Conservation (phyloP, 495 filamentous ascomycete species). For the Penicillium roqueforti region DNA sequence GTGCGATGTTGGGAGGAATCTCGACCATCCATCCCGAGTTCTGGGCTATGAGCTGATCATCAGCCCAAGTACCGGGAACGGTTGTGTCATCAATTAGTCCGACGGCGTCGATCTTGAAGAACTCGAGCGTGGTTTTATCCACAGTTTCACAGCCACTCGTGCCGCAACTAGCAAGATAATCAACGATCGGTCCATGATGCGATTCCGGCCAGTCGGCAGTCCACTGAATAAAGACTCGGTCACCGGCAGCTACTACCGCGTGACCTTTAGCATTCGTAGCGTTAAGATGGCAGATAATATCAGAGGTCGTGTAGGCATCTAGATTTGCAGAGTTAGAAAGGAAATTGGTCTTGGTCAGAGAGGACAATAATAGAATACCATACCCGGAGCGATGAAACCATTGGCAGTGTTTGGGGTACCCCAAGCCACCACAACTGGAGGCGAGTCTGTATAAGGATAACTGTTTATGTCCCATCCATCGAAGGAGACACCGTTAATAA, state of each 20-base stretch:
- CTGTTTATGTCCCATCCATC: conserved; percentile 43
- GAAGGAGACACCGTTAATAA: conserved; percentile 31
- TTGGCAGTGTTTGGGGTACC: conserved; percentile 51
- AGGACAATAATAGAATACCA: background rate
- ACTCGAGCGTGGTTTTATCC: conserved; percentile 58
- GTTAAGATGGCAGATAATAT: conserved; percentile 65
- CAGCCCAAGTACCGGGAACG: conserved; percentile 57
- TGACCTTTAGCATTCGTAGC: conserved; percentile 50
- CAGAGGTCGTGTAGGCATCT: conserved; percentile 38
- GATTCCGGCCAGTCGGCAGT: conserved; percentile 56
- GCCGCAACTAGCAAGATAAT: conserved; percentile 68
- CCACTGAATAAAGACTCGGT: conserved; percentile 57
- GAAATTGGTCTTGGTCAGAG: background rate
- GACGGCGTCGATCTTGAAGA: conserved; percentile 68
- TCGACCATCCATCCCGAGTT: conserved; percentile 62
- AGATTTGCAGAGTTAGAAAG: conserved; percentile 29
- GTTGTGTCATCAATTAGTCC: conserved; percentile 51
- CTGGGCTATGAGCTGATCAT: conserved; percentile 59
- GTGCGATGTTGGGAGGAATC: conserved; percentile 57
- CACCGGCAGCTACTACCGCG: conserved; percentile 51
- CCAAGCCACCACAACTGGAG: conserved; percentile 53
- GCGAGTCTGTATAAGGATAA: conserved; percentile 32
- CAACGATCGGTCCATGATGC: conserved; percentile 66
- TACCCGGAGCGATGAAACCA: conserved; percentile 51
- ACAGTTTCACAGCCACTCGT: conserved; percentile 58